Evolutionary conservation across 1,284 basidiomycete genomes (phyloP), one percentile per base, ranked within the genome.

Genomic region (Trametes polyzona): DNA sequence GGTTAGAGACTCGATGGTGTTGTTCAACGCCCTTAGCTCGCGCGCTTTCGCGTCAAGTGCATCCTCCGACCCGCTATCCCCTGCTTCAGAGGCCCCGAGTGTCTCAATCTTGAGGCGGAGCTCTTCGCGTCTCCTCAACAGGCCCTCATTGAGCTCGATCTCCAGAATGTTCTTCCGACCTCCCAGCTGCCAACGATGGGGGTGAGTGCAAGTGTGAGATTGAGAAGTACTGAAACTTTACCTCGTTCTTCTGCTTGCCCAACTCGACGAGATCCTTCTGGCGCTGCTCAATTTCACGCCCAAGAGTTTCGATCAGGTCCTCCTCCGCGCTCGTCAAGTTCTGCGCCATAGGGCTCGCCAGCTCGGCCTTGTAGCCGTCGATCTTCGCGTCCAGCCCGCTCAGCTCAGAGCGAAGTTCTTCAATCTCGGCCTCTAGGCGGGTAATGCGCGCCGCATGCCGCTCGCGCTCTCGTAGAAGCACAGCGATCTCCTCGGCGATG

Each of bases 141-240:
- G 80, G 63, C 88, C 89, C 70, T 99, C 96, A 61, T 92, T 93
- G 30, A 99, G 79, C 72, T 99, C 96, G 50, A 98, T 96, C 71
- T 98, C 93, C 21, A 98, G 76, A 12, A 88, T 76, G 67, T 88
- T 92, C 73, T 93, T 94, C 62, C 82, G 82, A 21, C 87, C 83
- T 35, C 90, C 87, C 53, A 96, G 74, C 93, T 97, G 57, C 16
- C 23, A 42, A 8, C 35, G 39, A 61, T 5, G 7, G 6, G 10
- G 27, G 16, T 24, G n/a, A 17, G n/a, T 14, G 9, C 11, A 16
- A 1, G 16, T 12, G 2, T 1, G 7, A 24, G 21, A 11, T n/a
- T 1, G 23, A 11, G 16, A 17, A 7, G 1, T 2, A 7, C 3
- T 4, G 10, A 30, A n/a, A 8, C 69, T 85, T 52, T 57, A 93